A percentile compares a stretch with the other conserved stretches of the same genome.
phyloP scores from a whole-genome alignment of 2,329 filamentous ascomycete species.

The Sporothrix brasiliensis region DNA sequence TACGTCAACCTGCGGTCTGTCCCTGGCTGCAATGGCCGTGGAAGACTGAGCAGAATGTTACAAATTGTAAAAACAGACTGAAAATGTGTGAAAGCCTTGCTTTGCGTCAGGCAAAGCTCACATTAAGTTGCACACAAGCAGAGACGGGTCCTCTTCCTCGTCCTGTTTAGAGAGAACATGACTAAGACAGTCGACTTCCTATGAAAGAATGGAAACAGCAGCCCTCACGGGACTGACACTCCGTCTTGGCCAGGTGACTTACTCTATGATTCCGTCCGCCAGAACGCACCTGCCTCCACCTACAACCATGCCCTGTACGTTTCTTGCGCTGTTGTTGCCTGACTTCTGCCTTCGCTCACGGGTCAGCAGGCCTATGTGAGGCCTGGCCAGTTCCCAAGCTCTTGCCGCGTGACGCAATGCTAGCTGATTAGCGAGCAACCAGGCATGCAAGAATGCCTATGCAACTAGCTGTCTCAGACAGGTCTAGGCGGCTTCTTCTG shows the following conservation, averaged over 20 bases:
- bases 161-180: background rate
- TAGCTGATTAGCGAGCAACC: constrained; percentile 15
- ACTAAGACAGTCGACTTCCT: background rate
- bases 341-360: background rate
- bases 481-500: background rate
- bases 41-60: background rate
- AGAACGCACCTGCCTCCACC: background rate
- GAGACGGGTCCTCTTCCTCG: too few species aligned
- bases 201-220: background rate
- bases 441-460: background rate
- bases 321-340: constrained; percentile 21
- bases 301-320: background rate
- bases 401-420: constrained; percentile 21
- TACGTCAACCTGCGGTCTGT: background rate
- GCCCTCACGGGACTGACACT: constrained; percentile 3
- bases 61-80: background rate
- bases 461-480: background rate
- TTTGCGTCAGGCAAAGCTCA: too few species aligned
- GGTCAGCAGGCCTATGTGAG: constrained; percentile 10
- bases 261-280: background rate
- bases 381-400: background rate
- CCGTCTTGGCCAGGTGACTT: constrained; percentile 9
- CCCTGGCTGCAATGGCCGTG: background rate
- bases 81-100: too few species aligned
- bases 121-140: background rate